Percentiles rank a stretch among this genome's conserved stretches.
phyloP scores from a whole-genome alignment of 176 grass and related monocot genomes.

The Oryza brachyantha region DNA sequence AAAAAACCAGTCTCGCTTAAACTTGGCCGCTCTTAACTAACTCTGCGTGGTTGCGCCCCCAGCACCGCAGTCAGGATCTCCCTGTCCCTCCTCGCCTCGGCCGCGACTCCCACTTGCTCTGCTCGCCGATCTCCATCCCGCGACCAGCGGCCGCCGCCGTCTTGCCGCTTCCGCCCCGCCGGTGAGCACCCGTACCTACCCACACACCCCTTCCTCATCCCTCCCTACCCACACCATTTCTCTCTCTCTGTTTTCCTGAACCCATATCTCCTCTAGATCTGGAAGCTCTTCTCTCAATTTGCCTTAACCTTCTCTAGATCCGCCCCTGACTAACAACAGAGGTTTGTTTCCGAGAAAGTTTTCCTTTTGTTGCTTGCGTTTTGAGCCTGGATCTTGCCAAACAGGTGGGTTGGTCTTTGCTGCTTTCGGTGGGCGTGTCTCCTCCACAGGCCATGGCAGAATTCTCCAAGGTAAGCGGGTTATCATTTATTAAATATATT shows the following conservation, averaged over 20 bases:
- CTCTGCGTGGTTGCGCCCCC: no score
- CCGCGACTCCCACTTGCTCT: no score
- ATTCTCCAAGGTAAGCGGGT: constrained; percentile 14
- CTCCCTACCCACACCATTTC: neutral
- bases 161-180: no score
- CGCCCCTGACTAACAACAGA: neutral
- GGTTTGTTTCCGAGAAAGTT: neutral
- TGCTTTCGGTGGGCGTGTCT: neutral
- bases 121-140: no score
- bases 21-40: no score
- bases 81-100: no score
- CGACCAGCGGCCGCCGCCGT: no score
- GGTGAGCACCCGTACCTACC: no score
- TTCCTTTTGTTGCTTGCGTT: neutral
- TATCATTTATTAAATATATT: neutral
- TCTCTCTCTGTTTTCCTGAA: neutral
- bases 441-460: constrained; percentile 9
- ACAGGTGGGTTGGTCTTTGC: neutral
- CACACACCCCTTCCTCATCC: neutral
- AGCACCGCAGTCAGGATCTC: no score
- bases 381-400: neutral
- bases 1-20: no score
- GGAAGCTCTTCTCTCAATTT: neutral
- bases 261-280: neutral
- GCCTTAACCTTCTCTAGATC: neutral